phyloP scores from a whole-genome alignment of 306 rosid genomes.

The Lupinus albus region DNA sequence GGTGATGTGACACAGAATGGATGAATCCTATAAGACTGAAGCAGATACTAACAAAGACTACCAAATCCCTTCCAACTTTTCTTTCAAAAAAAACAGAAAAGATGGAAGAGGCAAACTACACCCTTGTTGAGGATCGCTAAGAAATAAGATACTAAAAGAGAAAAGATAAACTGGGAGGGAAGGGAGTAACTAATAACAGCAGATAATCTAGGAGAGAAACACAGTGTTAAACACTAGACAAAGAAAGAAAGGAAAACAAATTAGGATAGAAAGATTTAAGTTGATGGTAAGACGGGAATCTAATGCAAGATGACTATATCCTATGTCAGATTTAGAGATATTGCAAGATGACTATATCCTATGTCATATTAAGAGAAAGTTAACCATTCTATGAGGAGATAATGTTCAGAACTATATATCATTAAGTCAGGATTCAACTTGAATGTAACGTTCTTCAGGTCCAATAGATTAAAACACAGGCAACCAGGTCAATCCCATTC shows the following conservation, averaged over 20 bases:
- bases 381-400: too few species aligned
- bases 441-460: constrained; percentile 42
- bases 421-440: constrained; percentile 36
- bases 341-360: constrained; percentile 43
- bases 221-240: constrained; percentile 15
- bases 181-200: constrained; percentile 27
- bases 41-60: constrained; percentile 44
- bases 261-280: constrained; percentile 11
- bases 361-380: constrained; percentile 26
- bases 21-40: constrained; percentile 40
- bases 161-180: constrained; percentile 17
- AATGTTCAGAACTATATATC: constrained; percentile 13
- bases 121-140: constrained; percentile 42
- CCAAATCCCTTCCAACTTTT: constrained; percentile 65
- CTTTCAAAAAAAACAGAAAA: constrained; percentile 72
- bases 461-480: constrained; percentile 39
- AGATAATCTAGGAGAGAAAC: constrained; percentile 28
- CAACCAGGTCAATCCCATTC: constrained; percentile 40
- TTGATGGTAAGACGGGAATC: constrained; percentile 5
- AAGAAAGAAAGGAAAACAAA: constrained; percentile 4
- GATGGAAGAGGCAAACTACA: constrained; percentile 41
- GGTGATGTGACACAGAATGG: constrained; percentile 41
- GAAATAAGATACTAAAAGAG: constrained; percentile 37
- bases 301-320: too few species aligned
- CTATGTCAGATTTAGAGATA: constrained; percentile 30